phyloP scores from a whole-genome alignment of 257 asterid species.

The Cordia subcordata region DNA sequence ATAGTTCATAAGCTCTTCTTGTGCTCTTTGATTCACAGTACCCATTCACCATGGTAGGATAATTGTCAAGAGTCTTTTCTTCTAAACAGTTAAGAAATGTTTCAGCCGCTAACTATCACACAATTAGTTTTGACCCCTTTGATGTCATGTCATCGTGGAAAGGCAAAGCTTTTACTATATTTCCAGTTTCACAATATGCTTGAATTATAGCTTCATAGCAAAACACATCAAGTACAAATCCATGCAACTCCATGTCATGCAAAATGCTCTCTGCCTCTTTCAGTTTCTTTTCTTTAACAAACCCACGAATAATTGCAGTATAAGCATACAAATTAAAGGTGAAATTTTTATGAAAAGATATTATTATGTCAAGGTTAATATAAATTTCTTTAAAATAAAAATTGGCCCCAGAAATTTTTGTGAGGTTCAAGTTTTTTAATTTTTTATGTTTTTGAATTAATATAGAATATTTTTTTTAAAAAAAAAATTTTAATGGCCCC shows the following conservation, averaged over 20 bases:
- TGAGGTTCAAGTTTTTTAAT: too few relatives aligned
- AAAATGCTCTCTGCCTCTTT: slow-evolving; percentile 49
- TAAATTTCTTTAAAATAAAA: too few relatives aligned
- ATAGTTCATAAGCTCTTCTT: slow-evolving; percentile 41
- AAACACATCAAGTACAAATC: slow-evolving; percentile 36
- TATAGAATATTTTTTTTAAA: too few relatives aligned
- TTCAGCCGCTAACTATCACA: slow-evolving; percentile 58
- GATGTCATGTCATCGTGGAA: slow-evolving; percentile 48
- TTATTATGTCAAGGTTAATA: too few relatives aligned
- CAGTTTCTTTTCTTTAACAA: slow-evolving; percentile 49
- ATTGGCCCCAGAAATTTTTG: too few relatives aligned
- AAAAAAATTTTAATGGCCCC: too few relatives aligned
- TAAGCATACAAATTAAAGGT: slow-evolving; percentile 42
- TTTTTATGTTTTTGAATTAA: too few relatives aligned
- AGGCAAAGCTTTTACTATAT: slow-evolving; percentile 43
- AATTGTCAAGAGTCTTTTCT: slow-evolving; percentile 45
- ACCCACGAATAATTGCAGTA: slow-evolving; percentile 54
- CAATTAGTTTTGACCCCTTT: slow-evolving; percentile 59
- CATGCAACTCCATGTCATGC: slow-evolving; percentile 48
- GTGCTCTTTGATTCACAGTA: slow-evolving; percentile 53
- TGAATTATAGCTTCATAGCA: slow-evolving; percentile 46
- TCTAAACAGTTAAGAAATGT: slow-evolving; percentile 41
- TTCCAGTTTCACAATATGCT: slow-evolving; percentile 58
- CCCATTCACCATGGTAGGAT: slow-evolving; percentile 64
- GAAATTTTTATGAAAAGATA: too few relatives aligned